Evolutionary conservation across 805 yeast genomes (phyloP).

Genomic region (Candida succiphila): DNA sequence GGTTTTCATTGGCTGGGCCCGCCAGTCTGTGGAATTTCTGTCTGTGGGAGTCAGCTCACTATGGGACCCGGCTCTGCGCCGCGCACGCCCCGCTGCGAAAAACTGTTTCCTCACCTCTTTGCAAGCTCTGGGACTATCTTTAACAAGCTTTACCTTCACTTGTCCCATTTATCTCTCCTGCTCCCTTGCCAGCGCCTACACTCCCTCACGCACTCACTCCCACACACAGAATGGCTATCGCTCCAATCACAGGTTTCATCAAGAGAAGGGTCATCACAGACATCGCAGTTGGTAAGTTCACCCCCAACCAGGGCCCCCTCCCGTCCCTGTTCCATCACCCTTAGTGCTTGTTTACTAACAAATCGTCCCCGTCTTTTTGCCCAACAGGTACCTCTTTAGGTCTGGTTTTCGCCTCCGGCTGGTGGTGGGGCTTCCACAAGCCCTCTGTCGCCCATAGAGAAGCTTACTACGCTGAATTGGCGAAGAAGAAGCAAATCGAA

Average conservation of each 20-base stretch:
- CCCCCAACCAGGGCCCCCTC: background rate
- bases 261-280: constrained; percentile 77
- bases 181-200: too few species aligned
- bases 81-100: too few species aligned
- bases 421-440: constrained; percentile 86
- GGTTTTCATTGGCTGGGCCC: too few species aligned
- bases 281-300: constrained; percentile 54
- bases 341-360: background rate
- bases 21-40: too few species aligned
- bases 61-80: too few species aligned
- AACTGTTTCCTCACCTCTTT: too few species aligned
- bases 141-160: too few species aligned
- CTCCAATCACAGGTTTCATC: constrained; percentile 79
- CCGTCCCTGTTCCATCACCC: too few species aligned
- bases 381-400: constrained; percentile 19
- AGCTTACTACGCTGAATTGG: constrained; percentile 70
- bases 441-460: constrained; percentile 68
- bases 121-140: too few species aligned
- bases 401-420: constrained; percentile 49
- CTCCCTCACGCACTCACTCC: too few species aligned
- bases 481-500: constrained; percentile 60
- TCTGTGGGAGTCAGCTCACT: too few species aligned
- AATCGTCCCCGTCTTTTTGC: background rate
- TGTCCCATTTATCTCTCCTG: too few species aligned
- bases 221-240: constrained; percentile 50